phyloP scores from a whole-genome alignment of 2,329 filamentous ascomycete genomes.

The Fusarium multiceps region DNA sequence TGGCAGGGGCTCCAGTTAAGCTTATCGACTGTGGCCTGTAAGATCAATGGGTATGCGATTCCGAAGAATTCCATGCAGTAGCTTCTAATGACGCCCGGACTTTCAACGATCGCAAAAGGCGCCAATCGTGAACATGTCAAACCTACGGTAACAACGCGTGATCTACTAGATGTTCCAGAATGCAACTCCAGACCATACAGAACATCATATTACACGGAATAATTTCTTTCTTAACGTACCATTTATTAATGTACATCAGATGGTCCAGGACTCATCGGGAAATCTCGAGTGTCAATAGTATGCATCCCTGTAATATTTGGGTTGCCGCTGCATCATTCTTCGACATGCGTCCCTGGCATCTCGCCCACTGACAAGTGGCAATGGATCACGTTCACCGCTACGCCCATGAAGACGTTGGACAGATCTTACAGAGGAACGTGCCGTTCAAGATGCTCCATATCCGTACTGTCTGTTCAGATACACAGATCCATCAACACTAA shows the following conservation, averaged over 20 bases:
- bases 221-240: neutral
- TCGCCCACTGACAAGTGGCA: neutral
- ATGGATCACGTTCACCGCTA: neutral
- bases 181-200: neutral
- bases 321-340: no score
- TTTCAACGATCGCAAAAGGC: neutral
- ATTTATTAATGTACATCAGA: neutral
- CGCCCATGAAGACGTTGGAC: neutral
- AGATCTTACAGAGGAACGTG: neutral
- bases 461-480: no score
- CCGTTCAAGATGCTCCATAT: neutral
- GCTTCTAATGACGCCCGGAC: neutral
- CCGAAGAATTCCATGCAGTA: neutral
- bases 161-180: neutral
- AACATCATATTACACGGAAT: neutral
- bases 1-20: constrained; percentile 16
- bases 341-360: neutral
- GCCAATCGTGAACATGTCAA: neutral
- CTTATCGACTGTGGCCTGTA: neutral
- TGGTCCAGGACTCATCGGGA: neutral
- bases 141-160: neutral
- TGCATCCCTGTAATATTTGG: neutral
- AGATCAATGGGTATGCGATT: neutral
- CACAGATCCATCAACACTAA: neutral
- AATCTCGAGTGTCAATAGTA: neutral